A percentile compares a stretch with the other conserved stretches of the same genome.
phyloP scores from a whole-genome alignment of 2,329 filamentous ascomycete species.

The Arthroderma sp. region DNA sequence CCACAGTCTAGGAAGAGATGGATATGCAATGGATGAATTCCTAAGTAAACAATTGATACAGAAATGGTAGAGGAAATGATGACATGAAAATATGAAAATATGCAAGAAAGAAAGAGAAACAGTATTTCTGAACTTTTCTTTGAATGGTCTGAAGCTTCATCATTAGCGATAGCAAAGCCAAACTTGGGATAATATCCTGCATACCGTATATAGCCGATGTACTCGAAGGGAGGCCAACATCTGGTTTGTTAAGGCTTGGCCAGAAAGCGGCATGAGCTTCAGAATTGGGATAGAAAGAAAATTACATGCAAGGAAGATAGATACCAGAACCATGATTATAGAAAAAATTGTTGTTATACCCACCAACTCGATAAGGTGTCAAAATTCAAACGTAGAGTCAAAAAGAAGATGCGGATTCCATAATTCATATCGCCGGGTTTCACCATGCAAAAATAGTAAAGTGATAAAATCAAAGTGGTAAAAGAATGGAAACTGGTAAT shows the following conservation, averaged over 20 bases:
- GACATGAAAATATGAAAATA: background rate
- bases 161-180: too few relatives aligned
- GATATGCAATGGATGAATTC: background rate
- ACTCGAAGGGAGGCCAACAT: too few relatives aligned
- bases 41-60: background rate
- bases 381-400: background rate
- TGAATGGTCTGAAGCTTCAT: too few relatives aligned
- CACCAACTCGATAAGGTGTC: background rate
- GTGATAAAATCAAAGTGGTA: background rate
- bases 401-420: background rate
- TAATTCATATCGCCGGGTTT: conserved; percentile 1
- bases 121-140: too few relatives aligned
- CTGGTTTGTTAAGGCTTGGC: too few relatives aligned
- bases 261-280: too few relatives aligned
- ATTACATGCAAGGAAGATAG: too few relatives aligned
- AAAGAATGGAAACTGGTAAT: background rate
- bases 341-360: too few relatives aligned
- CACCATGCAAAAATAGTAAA: background rate
- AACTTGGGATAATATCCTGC: too few relatives aligned
- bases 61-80: background rate
- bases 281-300: too few relatives aligned
- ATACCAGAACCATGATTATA: too few relatives aligned
- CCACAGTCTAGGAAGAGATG: background rate
- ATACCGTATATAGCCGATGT: too few relatives aligned
- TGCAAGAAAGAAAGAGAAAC: background rate